Percentiles rank a stretch among this genome's conserved stretches.
Conservation (phyloP, 495 filamentous ascomycete species). For the Talaromyces proteolyticus region DNA sequence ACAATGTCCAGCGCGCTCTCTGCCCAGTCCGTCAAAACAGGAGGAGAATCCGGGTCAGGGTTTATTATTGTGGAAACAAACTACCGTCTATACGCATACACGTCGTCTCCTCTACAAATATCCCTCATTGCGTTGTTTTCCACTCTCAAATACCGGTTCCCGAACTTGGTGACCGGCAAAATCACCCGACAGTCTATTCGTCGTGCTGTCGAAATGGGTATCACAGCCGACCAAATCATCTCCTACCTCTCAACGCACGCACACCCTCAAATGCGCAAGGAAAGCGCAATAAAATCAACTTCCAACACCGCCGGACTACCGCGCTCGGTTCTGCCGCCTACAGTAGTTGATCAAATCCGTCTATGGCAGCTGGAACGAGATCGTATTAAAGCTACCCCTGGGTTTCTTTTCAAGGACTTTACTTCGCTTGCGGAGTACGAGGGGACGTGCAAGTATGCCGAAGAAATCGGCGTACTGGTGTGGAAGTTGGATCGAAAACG, state of each 20-base stretch:
- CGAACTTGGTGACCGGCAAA: slow-evolving; percentile 85
- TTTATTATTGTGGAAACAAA: slow-evolving; percentile 99
- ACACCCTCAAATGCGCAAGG: slow-evolving; percentile 82
- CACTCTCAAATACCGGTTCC: slow-evolving; percentile 78
- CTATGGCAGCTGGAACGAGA: slow-evolving; percentile 98
- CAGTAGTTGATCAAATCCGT: slow-evolving; percentile 94
- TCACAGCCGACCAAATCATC: slow-evolving; percentile 92
- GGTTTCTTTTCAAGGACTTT: slow-evolving; percentile 90
- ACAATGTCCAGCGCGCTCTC: slow-evolving; percentile 28
- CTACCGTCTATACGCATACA: slow-evolving; percentile 96
- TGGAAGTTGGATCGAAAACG: slow-evolving; percentile 77
- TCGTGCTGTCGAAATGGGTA: slow-evolving; percentile 80
- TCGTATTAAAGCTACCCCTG: slow-evolving; percentile 72
- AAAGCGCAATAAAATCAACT: slow-evolving; percentile 42
- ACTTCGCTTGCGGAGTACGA: slow-evolving; percentile 69
- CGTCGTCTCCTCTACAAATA: slow-evolving; percentile 85
- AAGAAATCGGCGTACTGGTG: slow-evolving; percentile 84
- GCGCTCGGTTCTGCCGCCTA: slow-evolving; percentile 73
- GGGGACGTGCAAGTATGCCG: slow-evolving; percentile 69
- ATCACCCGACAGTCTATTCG: slow-evolving; percentile 82
- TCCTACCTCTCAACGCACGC: slow-evolving; percentile 82
- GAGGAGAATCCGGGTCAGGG: slow-evolving; percentile 51
- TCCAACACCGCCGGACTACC: slow-evolving; percentile 28
- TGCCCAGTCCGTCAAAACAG: slow-evolving; percentile 23
- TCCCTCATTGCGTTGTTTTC: slow-evolving; percentile 89